Evolutionary conservation across 495 filamentous ascomycete species (phyloP), one percentile per base, ranked within the genome.

Genomic region (Hyaloscypha variabilis): DNA sequence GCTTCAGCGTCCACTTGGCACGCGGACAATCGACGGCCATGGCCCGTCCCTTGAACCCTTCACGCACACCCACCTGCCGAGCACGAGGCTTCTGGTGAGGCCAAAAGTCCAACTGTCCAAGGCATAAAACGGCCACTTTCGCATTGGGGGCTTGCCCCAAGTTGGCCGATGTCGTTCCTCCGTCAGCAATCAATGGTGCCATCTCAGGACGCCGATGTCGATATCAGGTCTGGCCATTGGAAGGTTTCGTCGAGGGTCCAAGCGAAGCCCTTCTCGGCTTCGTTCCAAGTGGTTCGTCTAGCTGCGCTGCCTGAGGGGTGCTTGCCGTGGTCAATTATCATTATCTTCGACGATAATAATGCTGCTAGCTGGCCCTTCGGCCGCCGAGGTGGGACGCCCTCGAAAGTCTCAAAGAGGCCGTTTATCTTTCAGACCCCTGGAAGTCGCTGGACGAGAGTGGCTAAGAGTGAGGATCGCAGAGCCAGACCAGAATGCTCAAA

Each of bases 121-220:
- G 57, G 57, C 57, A 60, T 60, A 53, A 62, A n/a, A 31, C 42
- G 29, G 60, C 51, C 50, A 61, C 23, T 61, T 50, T 14, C 5
- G 29, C 21, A 46, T 28, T 61, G 58, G 25, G 54, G 39, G 54
- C n/a, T 58, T 59, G 42, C 31, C 49, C 39, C 25, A 21, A 69
- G 50, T 54, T 36, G 53, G 66, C 66, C 66, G 66, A 68, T 68
- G 56, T 61, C 66, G 61, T 64, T 50, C 21, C 23, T 29, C 42
- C n/a, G 53, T 58, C 62, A 65, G 54, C 62, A 58, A 46, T 36
- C 36, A 59, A 49, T 68, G 52, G 60, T 67, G 65, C 28, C 58
- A 58, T 58, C 51, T 3, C 24, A 36, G 46, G 64, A 57, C 19
- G 39, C 55, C 57, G 67, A 69, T 58, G 67, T 69, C 66, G 67